These are phyloP conservation scores for Trichoderma sp. DNA, from an alignment of 2,329 filamentous ascomycete species.

Conservation along the genomic window DNA sequence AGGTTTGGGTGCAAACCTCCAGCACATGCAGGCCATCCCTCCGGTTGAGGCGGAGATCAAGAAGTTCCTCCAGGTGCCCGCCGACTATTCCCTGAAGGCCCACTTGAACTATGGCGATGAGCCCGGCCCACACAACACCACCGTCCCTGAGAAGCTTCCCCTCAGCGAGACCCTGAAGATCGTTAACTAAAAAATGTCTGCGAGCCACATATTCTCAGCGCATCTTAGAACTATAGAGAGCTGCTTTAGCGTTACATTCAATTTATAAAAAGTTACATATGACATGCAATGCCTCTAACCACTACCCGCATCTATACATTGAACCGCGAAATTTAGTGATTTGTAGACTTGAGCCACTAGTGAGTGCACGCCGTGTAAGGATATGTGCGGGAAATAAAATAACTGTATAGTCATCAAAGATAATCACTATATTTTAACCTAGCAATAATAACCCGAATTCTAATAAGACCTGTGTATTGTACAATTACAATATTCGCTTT, in stretches of 20 bases:
- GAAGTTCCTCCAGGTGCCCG: constrained; percentile 7
- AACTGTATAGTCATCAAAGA: too few relatives aligned
- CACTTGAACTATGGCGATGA: constrained; percentile 21
- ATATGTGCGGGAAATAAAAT: not conserved
- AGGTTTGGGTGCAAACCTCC: constrained; percentile 83
- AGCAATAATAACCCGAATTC: not conserved
- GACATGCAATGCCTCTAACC: not conserved
- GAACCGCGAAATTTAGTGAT: not conserved
- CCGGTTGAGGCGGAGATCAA: constrained; percentile 65
- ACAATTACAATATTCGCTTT: not conserved
- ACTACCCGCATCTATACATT: not conserved
- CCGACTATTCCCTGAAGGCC: constrained; percentile 16
- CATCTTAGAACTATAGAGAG: not conserved
- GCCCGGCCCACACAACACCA: not conserved
- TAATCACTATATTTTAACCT: not conserved
- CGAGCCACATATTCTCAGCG: not conserved
- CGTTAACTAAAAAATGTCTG: not conserved
- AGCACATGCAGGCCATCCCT: constrained; percentile 92
- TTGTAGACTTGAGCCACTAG: not conserved
- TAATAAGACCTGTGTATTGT: not conserved
- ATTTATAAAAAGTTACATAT: not conserved
- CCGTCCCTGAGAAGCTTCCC: constrained; percentile 20
- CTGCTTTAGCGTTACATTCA: not conserved
- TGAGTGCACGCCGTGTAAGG: too few relatives aligned
- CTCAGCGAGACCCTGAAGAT: constrained; percentile 11